Evolutionary conservation across 2,329 filamentous ascomycete genomes (phyloP).

Genomic region (Fusarium chuoi): DNA sequence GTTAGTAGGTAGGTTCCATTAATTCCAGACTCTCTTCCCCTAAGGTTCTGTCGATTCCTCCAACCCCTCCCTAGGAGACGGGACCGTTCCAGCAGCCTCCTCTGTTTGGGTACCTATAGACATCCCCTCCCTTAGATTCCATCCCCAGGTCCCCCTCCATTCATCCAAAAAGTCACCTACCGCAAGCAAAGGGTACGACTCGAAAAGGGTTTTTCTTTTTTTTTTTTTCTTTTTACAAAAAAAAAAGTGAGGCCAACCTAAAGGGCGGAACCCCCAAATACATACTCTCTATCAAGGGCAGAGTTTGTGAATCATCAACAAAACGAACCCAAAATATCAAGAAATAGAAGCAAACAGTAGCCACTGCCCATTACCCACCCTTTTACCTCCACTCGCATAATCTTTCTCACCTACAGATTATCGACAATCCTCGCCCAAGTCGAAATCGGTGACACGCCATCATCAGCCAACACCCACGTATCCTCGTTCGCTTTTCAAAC

Average conservation of each 20-base stretch:
- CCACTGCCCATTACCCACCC: background rate
- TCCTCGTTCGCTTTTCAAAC: conserved; percentile 8
- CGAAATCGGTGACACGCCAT: conserved; percentile 29
- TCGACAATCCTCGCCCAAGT: background rate
- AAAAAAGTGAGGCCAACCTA: conserved; percentile 20
- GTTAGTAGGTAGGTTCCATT: background rate
- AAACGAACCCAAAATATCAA: conserved; percentile 8
- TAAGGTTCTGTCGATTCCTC: conserved; percentile 2
- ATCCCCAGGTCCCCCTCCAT: background rate
- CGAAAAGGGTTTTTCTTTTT: background rate
- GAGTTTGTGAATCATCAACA: conserved; percentile 11
- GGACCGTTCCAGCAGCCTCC: background rate
- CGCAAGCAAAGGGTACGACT: conserved; percentile 9
- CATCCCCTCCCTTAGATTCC: background rate
- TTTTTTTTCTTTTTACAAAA: background rate
- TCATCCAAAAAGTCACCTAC: background rate
- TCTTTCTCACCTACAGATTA: background rate
- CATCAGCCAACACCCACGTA: conserved; percentile 4
- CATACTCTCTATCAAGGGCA: background rate
- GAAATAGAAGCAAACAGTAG: conserved; percentile 7
- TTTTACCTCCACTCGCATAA: background rate
- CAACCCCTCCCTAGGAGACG: conserved; percentile 17
- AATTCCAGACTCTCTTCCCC: conserved; percentile 6
- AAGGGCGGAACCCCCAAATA: conserved; percentile 13
- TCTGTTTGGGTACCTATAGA: background rate